These are phyloP conservation scores for Diaporthe batatas DNA, from an alignment of 2,329 filamentous ascomycete genomes.

Conservation along the genomic window DNA sequence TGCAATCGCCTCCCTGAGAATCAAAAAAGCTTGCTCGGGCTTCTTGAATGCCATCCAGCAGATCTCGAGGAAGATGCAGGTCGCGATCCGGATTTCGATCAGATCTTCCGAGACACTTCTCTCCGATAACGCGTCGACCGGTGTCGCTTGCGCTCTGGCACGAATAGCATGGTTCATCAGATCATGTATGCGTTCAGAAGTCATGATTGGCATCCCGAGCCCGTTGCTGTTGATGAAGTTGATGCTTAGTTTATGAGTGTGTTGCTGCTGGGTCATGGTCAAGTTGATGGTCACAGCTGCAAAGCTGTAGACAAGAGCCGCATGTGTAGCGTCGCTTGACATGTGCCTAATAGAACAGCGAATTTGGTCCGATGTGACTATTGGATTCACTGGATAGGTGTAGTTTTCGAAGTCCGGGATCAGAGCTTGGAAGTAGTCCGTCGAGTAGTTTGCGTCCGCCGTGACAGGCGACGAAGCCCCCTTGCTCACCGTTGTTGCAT, in stretches of 20 bases:
- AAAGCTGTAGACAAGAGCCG: constrained; percentile 59
- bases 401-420: constrained; percentile 58
- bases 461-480: background rate
- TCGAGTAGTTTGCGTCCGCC: background rate
- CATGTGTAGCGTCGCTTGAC: constrained; percentile 53
- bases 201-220: background rate
- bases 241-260: constrained; percentile 10
- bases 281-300: constrained; percentile 60
- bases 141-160: background rate
- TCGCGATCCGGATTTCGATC: constrained; percentile 54
- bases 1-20: constrained; percentile 62
- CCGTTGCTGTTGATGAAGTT: constrained; percentile 24
- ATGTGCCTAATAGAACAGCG: constrained; percentile 51
- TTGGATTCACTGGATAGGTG: constrained; percentile 62
- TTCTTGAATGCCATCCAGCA: constrained; percentile 63
- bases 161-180: constrained; percentile 7
- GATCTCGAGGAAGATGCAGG: constrained; percentile 67
- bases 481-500: background rate
- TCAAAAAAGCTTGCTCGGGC: constrained; percentile 62
- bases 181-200: constrained; percentile 10
- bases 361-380: constrained; percentile 58
- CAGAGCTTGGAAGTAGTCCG: constrained; percentile 56
- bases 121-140: background rate
- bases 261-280: constrained; percentile 46
- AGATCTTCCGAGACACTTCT: background rate